Conservation (phyloP, 257 asterid genomes). For the Solanum virginianum region DNA sequence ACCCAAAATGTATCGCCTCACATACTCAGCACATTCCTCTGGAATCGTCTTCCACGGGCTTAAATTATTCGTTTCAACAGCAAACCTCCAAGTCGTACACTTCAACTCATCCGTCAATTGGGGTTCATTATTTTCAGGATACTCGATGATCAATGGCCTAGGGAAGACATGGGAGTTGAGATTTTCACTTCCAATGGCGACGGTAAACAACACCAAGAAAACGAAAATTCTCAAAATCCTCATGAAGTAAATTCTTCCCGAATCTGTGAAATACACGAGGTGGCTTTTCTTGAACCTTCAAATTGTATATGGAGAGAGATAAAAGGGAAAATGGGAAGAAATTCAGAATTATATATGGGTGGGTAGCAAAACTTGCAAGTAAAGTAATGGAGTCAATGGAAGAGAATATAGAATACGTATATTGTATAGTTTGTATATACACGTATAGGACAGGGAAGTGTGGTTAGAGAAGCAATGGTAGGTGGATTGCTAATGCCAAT, state of each 20-base stretch:
- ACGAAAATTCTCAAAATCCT: constrained; percentile 8
- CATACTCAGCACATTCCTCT: constrained; percentile 51
- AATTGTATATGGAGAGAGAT: background rate
- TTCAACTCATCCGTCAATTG: constrained; percentile 13
- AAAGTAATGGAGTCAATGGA: background rate
- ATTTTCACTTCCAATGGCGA: constrained; percentile 11
- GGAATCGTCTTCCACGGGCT: constrained; percentile 69
- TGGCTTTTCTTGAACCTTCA: background rate
- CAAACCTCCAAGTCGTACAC: constrained; percentile 79
- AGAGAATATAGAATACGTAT: background rate
- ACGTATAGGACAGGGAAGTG: background rate
- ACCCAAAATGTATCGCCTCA: constrained; percentile 43
- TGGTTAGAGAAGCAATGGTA: background rate
- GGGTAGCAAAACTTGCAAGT: background rate
- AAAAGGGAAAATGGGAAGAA: background rate
- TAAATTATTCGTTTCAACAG: constrained; percentile 75
- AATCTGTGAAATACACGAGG: background rate
- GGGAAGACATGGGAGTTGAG: constrained; percentile 1
- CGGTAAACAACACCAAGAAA: constrained; percentile 19
- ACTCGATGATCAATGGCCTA: constrained; percentile 22
- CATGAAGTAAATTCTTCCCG: background rate
- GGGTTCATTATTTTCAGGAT: constrained; percentile 17
- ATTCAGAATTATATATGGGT: background rate
- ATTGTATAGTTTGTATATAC: background rate
- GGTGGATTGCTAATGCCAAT: background rate